These are phyloP conservation scores for Pilobolus umbonatus DNA, from an alignment of 192 early-diverging fungal species.

Conservation along the genomic window DNA sequence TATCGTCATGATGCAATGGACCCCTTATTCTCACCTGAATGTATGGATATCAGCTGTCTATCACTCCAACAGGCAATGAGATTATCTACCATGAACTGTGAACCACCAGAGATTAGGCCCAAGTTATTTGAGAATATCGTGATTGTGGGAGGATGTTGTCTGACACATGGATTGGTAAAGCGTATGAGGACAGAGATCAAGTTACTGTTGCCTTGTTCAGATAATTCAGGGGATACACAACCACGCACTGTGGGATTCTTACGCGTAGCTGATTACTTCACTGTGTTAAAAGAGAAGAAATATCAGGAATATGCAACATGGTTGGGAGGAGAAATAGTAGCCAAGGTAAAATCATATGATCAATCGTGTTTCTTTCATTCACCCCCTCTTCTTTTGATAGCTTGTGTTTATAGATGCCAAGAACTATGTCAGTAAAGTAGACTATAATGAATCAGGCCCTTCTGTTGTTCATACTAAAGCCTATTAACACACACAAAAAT, in stretches of 20 bases:
- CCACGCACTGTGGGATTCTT: slow-evolving; percentile 75
- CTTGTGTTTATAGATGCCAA: slow-evolving; percentile 60
- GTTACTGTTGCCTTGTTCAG: slow-evolving; percentile 65
- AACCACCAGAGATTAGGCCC: slow-evolving; percentile 66
- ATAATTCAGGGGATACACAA: slow-evolving; percentile 84
- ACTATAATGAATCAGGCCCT: slow-evolving; percentile 92
- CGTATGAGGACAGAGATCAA: slow-evolving; percentile 66
- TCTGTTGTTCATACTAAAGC: slow-evolving; percentile 68
- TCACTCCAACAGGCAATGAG: slow-evolving; percentile 61
- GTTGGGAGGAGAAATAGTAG: slow-evolving; percentile 82
- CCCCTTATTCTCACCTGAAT: slow-evolving; percentile 66
- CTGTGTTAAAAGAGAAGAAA: slow-evolving; percentile 62
- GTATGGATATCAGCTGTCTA: slow-evolving; percentile 37
- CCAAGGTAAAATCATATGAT: slow-evolving; percentile 58
- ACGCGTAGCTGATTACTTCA: slow-evolving; percentile 85
- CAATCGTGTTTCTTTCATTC: background rate
- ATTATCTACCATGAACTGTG: slow-evolving; percentile 58
- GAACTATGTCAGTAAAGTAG: slow-evolving; percentile 71
- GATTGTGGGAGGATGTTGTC: slow-evolving; percentile 72
- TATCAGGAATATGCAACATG: slow-evolving; percentile 61
- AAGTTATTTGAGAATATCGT: slow-evolving; percentile 81
- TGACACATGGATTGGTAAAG: slow-evolving; percentile 53
- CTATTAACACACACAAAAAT: too few relatives aligned
- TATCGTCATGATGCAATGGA: slow-evolving; percentile 58
- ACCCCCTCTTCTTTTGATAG: slow-evolving; percentile 16